Evolutionary conservation across 306 rosid genomes (phyloP).

Genomic region (Vigna nakashimae): DNA sequence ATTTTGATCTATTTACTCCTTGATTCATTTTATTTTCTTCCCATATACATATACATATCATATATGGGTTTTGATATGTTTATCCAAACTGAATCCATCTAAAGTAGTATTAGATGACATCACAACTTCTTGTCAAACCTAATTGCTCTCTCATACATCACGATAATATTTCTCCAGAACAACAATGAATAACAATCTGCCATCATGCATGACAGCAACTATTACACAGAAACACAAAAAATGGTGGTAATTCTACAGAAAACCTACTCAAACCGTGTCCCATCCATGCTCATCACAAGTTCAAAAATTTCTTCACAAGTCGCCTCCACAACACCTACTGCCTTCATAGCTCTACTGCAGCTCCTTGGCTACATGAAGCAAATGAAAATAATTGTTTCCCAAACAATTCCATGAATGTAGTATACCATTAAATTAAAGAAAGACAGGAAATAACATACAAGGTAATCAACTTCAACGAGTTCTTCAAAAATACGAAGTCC

Average conservation of each 20-base stretch:
- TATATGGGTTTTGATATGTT: neutral
- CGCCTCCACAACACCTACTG: conserved; percentile 99
- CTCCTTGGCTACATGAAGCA: conserved; percentile 92
- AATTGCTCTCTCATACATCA: conserved; percentile 21
- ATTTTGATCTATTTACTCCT: neutral
- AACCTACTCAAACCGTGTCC: conserved; percentile 99
- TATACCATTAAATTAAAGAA: conserved; percentile 37
- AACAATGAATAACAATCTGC: conserved; percentile 29
- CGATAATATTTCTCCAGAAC: conserved; percentile 18
- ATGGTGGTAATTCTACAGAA: conserved; percentile 49
- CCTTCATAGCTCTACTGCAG: conserved; percentile 98
- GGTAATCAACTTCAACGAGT: conserved; percentile 97
- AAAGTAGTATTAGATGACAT: conserved; percentile 20
- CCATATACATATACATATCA: neutral
- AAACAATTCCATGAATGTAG: conserved; percentile 35
- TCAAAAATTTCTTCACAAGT: conserved; percentile 95
- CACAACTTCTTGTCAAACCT: conserved; percentile 22
- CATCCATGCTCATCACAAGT: conserved; percentile 99
- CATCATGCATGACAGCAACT: conserved; percentile 32
- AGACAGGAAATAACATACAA: conserved; percentile 64
- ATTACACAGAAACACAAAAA: conserved; percentile 13
- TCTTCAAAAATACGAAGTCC: conserved; percentile 97
- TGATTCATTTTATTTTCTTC: conserved; percentile 11
- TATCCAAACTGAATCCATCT: conserved; percentile 2
- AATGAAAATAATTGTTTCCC: conserved; percentile 44